Evolutionary conservation across 2,329 filamentous ascomycete species (phyloP), one percentile per base, ranked within the genome.

Genomic region (Cladorrhinum sp.): DNA sequence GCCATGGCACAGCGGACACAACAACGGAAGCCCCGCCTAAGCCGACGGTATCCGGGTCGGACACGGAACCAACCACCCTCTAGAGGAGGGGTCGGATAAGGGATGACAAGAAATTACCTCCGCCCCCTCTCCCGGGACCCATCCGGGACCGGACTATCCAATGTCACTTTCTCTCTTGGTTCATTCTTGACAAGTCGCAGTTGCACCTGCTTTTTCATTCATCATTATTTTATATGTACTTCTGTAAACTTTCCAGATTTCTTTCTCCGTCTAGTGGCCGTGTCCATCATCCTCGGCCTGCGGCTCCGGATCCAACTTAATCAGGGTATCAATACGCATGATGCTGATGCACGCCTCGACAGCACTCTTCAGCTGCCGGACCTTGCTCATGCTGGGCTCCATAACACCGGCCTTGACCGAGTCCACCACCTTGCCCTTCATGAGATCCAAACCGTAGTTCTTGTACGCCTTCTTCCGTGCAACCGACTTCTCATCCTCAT

Each of bases 321-420:
- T 98, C 77, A 99, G 83, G 66, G 95, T 98, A 80, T 99, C 95
- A 74, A 99, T 99, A 72, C 95, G 86, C 95, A 99, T 98, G 75
- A 99, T 98, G 73, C 92, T 91, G 77, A 99, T 96, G 77, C 95
- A 98, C 58, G 95, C 95, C 80, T 99, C 95, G 54, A 99, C 95
- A 25, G 95, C 95, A 77, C 90, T 96, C 88, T 99, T 99, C 73
- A 99, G 82, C 82, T 98, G 95, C 77, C 93, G 90, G 68, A 99
- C 85, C 84, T 99, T 99, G 85, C 93, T 97, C 81, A 99, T 92
- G 77, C 90, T 96, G 29, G 95, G 95, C 81, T 99, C 95, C 72
- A 99, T 77, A 64, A 99, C 93, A 72, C 95, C 95, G 12, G 91
- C 88, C 84, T 98, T 98, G 71, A 99, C 81, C 79, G 23, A 52